Evolutionary conservation across 2,329 filamentous ascomycete genomes (phyloP), one percentile per base, ranked within the genome.

Genomic region (Claviceps fusiformis): DNA sequence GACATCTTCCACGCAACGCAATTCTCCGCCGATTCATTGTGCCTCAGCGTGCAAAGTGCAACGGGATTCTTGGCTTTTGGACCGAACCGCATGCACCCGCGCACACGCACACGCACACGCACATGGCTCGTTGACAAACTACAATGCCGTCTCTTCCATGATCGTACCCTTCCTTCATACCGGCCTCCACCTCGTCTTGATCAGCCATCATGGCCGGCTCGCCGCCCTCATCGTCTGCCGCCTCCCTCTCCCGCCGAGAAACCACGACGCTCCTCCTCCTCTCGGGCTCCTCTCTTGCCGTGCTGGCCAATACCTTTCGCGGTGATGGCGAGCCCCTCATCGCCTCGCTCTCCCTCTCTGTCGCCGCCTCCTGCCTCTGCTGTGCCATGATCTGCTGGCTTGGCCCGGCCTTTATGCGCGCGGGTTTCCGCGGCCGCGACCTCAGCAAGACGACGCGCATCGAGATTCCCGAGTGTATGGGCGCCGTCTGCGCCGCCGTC

Each of bases 401-500:
- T 6, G 92, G 92, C 1, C 84, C 88, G 55, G 85, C 87, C 1
- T 97, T 98, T 68, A 85, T 96, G 67, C 83, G 81, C 62, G 88
- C 88, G 43, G 93, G 92, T 17, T 80, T 96, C 66, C 93, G 91
- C 67, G 93, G 93, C 55, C 87, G 81, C 64, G 93, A 98, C 69
- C 78, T 96, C 76, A 85, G 86, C 66, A 98, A 77, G 68, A 62
- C 68, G 48, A 67, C 82, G 63, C 81, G 81, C 61, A 78, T 78
- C 57, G 89, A 93, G 70, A 86, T 96, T 63, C 93, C 93, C 27
- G 93, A 98, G 71, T 92, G 88, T 61, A 96, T 98, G 91, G 93
- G 93, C 35, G 89, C 89, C 56, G 81, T 98, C 31, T 95, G 89
- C 67, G 93, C 92, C 9, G 82, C 93, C 61, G 90, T 97, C 31